These are phyloP conservation scores for Daldinia sp. DNA, from an alignment of 2,329 filamentous ascomycete genomes.

Conservation along the genomic window DNA sequence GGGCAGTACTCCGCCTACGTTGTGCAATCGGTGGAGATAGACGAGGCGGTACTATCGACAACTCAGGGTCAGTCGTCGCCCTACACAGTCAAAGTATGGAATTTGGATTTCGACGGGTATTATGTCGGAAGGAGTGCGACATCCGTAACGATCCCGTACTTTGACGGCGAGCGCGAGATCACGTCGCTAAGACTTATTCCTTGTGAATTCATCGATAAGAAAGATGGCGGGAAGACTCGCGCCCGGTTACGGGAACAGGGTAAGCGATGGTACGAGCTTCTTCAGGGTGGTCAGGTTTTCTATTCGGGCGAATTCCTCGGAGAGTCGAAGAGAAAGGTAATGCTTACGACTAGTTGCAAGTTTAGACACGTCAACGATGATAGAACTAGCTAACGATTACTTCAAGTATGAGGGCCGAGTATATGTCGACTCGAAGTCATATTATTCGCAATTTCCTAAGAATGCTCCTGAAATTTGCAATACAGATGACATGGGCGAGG, in stretches of 20 bases:
- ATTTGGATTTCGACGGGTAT: constrained; percentile 24
- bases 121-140: constrained; percentile 15
- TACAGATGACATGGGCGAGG: background rate
- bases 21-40: constrained; percentile 5
- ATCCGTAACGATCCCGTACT: constrained; percentile 4
- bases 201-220: constrained; percentile 9
- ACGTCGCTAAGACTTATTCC: constrained; percentile 12
- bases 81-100: constrained; percentile 19
- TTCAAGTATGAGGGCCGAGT: constrained; percentile 13
- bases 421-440: constrained; percentile 13
- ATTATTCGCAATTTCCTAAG: background rate
- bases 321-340: too few relatives aligned
- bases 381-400: too few relatives aligned
- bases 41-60: constrained; percentile 2
- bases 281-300: too few relatives aligned
- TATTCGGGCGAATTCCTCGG: too few relatives aligned
- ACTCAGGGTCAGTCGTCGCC: constrained; percentile 1
- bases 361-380: too few relatives aligned
- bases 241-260: too few relatives aligned
- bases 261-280: too few relatives aligned
- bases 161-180: constrained; percentile 25
- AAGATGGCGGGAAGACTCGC: too few relatives aligned
- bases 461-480: background rate
- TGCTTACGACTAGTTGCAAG: too few relatives aligned
- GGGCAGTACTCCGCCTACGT: constrained; percentile 13